Base-by-base conservation (phyloP, 148 eudicot species). In the Silene uniflora region DNA sequence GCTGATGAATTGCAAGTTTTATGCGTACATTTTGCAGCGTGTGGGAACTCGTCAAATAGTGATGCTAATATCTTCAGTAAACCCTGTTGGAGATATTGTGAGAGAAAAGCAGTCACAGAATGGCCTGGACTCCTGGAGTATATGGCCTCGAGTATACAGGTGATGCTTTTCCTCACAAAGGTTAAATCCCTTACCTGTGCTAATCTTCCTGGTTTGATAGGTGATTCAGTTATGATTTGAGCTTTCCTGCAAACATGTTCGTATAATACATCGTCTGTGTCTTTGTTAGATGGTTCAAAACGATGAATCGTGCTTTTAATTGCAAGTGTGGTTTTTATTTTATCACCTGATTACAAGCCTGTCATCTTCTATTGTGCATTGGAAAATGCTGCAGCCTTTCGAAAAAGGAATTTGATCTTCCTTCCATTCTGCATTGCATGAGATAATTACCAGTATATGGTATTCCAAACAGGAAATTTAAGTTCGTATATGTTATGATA, bases 171-270 rank as follows among this genome's bases (percentile, higher is more conserved):
- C 32, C 8, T 1, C 52, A 44, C 64, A 47, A 35, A 35, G 65
- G 21, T 73, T 23, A 71, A 44, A 35, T 21, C 69, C 78, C 87
- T 32, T 32, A 94, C 97, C 97, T 89, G 79, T 21, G 83, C 93
- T 74, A 89, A 61, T 35, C 69, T 74, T 74, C 97, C 98, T 70
- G 94, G 93, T 85, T 94, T 94, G 69, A 91, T 61, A 7, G 98
- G 98, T 17, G 98, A 88, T 73, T 94, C 98, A 62, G 80, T 80
- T 59, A 94, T 74, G 62, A 88, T 84, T 75, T 75, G 93, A 32
- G 85, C 90, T 78, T 85, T 86, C 84, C 97, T 94, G 90, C 83
- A 80, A 35, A 44, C 46, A 32, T 32, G 35, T 2, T 32, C 2
- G 35, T 32, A 47, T 27, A 47, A 23, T 62, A 9, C 10, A 19